phyloP scores from a whole-genome alignment of 352 stramenopile species.

The Phytophthora idaei region DNA sequence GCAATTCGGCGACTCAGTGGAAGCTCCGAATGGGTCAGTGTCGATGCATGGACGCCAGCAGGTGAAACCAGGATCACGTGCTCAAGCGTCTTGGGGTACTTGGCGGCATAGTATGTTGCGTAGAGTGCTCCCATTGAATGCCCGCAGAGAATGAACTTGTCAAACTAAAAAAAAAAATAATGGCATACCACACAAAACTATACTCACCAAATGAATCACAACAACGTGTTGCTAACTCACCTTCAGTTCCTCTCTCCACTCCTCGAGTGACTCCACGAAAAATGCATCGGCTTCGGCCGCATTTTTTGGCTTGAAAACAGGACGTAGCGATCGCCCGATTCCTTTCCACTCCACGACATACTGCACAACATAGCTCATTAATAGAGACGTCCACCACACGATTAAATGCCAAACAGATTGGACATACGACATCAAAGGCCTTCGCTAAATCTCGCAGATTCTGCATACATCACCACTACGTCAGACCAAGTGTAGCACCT shows the following conservation, averaged over 20 bases:
- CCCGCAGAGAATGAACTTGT: slow-evolving; percentile 63
- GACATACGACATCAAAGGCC: slow-evolving; percentile 65
- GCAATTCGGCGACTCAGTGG: slow-evolving; percentile 38
- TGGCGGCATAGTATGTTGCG: slow-evolving; percentile 62
- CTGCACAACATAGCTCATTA: slow-evolving; percentile 26
- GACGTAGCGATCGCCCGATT: slow-evolving; percentile 63
- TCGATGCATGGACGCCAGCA: slow-evolving; percentile 48
- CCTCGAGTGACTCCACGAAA: slow-evolving; percentile 73
- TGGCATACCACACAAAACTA: background rate
- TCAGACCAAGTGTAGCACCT: background rate
- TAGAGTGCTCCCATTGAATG: slow-evolving; percentile 83
- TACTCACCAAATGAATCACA: slow-evolving; percentile 1
- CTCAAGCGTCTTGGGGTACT: slow-evolving; percentile 60
- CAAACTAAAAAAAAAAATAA: slow-evolving; percentile 36
- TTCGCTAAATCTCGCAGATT: slow-evolving; percentile 65
- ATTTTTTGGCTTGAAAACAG: slow-evolving; percentile 53
- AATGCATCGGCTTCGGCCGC: slow-evolving; percentile 64
- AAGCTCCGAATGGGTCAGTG: slow-evolving; percentile 36
- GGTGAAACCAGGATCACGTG: slow-evolving; percentile 75
- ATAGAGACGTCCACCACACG: background rate
- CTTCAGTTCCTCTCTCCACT: slow-evolving; percentile 61
- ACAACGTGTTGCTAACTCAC: slow-evolving; percentile 15
- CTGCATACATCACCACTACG: slow-evolving; percentile 23
- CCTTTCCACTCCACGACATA: slow-evolving; percentile 80
- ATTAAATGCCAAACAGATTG: background rate